These are phyloP conservation scores for Podaxis carcinomalis DNA, from an alignment of 768 basidiomycete genomes.

Conservation along the genomic window DNA sequence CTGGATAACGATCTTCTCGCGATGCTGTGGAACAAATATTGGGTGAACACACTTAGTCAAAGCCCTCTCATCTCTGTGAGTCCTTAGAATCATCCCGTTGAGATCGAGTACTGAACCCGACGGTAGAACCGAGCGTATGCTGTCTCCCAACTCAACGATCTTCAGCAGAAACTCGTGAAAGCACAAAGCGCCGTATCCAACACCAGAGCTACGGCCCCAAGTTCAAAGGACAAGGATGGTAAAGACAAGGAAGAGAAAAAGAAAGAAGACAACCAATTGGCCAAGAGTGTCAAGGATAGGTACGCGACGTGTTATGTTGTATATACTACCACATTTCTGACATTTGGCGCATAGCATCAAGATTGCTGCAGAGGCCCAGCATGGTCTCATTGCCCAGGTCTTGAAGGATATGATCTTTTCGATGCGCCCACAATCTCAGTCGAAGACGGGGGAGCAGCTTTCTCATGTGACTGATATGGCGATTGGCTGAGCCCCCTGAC, in stretches of 20 bases:
- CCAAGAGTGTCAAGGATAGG: constrained; percentile 92
- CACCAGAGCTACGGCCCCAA: constrained; percentile 56
- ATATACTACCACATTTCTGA: not conserved
- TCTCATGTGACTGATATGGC: constrained; percentile 43
- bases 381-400: constrained; percentile 90
- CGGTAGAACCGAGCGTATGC: constrained; percentile 91
- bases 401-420: constrained; percentile 93
- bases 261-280: constrained; percentile 79
- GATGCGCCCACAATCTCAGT: constrained; percentile 34
- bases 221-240: constrained; percentile 48
- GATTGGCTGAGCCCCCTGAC: constrained; percentile 33
- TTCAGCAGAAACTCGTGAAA: constrained; percentile 84
- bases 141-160: constrained; percentile 84
- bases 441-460: constrained; percentile 25
- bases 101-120: not conserved
- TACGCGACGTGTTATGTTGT: constrained; percentile 25
- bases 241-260: constrained; percentile 69
- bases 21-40: constrained; percentile 98
- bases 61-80: constrained; percentile 88
- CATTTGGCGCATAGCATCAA: constrained; percentile 53
- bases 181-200: constrained; percentile 54
- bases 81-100: constrained; percentile 5
- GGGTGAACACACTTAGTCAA: constrained; percentile 95
- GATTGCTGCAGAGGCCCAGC: constrained; percentile 88
- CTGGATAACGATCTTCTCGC: constrained; percentile 86